Conservation (phyloP, 768 basidiomycete species). For the Saitozyma podzolica region DNA sequence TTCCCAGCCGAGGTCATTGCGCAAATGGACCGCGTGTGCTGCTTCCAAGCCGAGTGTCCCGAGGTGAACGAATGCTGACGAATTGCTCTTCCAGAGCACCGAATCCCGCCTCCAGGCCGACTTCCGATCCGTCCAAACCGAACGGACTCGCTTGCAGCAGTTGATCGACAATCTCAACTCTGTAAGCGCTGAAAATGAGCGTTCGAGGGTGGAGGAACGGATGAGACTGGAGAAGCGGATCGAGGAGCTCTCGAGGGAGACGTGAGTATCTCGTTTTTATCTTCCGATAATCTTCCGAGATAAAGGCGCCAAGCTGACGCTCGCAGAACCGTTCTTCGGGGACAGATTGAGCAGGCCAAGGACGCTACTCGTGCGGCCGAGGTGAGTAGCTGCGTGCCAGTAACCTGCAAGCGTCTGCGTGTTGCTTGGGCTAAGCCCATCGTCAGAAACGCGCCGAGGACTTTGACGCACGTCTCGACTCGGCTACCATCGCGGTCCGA, state of each 20-base stretch:
- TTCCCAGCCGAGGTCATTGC: not conserved
- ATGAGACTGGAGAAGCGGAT: slow-evolving; percentile 76
- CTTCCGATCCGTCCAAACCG: slow-evolving; percentile 73
- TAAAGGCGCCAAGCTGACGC: slow-evolving; percentile 5
- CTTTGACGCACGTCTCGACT: slow-evolving; percentile 32
- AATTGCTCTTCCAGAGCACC: slow-evolving; percentile 59
- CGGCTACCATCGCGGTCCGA: slow-evolving; percentile 30
- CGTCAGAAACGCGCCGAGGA: slow-evolving; percentile 24
- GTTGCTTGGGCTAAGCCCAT: not conserved
- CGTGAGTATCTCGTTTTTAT: too few relatives aligned
- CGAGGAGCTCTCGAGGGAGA: slow-evolving; percentile 73
- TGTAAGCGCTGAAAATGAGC: slow-evolving; percentile 84
- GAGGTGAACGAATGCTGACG: not conserved
- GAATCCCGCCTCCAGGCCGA: slow-evolving; percentile 81
- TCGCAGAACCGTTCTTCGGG: slow-evolving; percentile 34
- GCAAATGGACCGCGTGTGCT: not conserved
- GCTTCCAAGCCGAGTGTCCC: too few relatives aligned
- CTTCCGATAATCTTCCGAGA: not conserved
- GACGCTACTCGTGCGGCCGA: slow-evolving; percentile 39
- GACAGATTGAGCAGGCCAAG: slow-evolving; percentile 35
- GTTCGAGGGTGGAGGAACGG: slow-evolving; percentile 78
- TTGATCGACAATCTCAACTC: slow-evolving; percentile 85
- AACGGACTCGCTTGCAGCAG: slow-evolving; percentile 80
- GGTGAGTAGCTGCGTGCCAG: slow-evolving; percentile 7
- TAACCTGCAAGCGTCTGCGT: too few relatives aligned